Evolutionary conservation across 106 monocot genomes (phyloP), one percentile per base, ranked within the genome.

Genomic region (Dioscorea alata): DNA sequence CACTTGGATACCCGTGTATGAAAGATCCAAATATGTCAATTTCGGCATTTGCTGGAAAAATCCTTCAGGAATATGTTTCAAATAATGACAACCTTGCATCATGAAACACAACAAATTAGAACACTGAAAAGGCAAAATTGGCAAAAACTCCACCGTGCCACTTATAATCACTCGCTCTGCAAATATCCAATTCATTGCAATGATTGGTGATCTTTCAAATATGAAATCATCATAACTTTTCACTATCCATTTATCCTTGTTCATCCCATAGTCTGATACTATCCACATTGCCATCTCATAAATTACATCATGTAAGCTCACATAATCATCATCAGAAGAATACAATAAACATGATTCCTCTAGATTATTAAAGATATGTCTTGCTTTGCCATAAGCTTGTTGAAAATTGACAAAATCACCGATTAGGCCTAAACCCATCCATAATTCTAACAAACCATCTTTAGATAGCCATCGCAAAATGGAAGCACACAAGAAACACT

Each of bases 11-110:
- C 4, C 6, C 0, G 60, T 72, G 18, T 33, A 4, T 0, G 81
- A 81, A 6, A 81, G 33, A 48, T 81, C 75, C 0, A 81, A 15
- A 21, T 72, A 70, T 2, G 31, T 65, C 6, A 80, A 51, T 4
- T 10, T 8, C 0, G 22, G 33, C 48, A 70, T 63, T 5, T 22
- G 8, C 20, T 23, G 3, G 48, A 75, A 62, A 13, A 65, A 68
- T 12, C 34, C 63, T 20, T 17, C 2, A 5, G 48, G 57, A 23
- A 60, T 66, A 2, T 10, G 2, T 23, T 18, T 28, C 8, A 70
- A 32, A 3, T 14, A 31, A 8, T 6, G 23, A 12, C 63, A 60
- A 57, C 31, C 13, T 42, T 66, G 21, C 32, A 78, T 64, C 33
- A 78, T 50, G 34, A 59, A 60, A 8, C 28, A 23, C 0, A 8